Evolutionary conservation across 1,284 basidiomycete genomes (phyloP).

Genomic region (Pyrrhoderma lamaoense): DNA sequence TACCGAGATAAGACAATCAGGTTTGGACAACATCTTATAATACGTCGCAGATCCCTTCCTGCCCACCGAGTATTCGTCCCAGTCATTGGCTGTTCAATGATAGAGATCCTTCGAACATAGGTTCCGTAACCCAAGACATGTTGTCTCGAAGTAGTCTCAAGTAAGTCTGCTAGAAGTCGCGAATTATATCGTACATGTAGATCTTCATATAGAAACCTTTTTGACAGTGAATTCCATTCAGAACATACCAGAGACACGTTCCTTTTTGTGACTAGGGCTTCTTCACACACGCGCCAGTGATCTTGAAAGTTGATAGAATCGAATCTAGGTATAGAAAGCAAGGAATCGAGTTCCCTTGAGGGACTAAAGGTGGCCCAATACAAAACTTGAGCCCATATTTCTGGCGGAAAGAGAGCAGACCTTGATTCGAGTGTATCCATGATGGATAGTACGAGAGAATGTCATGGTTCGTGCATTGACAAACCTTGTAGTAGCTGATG

Average conservation of each 20-base stretch:
- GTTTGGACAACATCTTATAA: conserved; percentile 9
- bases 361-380: conserved; percentile 11
- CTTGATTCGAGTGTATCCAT: not conserved
- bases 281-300: no score
- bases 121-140: not conserved
- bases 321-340: conserved; percentile 1
- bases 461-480: no score
- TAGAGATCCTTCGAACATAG: not conserved
- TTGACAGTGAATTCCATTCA: conserved; percentile 1
- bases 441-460: not conserved
- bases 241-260: conserved; percentile 5
- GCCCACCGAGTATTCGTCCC: conserved; percentile 2
- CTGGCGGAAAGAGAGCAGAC: not conserved
- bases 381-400: conserved; percentile 9
- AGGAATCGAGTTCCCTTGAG: not conserved
- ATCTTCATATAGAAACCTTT: conserved; percentile 13
- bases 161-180: conserved; percentile 1
- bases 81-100: not conserved
- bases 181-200: conserved; percentile 6
- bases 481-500: no score
- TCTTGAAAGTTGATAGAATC: not conserved
- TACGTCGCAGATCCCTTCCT: conserved; percentile 1
- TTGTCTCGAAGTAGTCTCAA: not conserved
- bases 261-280: conserved; percentile 2
- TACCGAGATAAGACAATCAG: conserved; percentile 9